phyloP scores from a whole-genome alignment of 2,329 filamentous ascomycete species.

The Hypoxylon sp. region DNA sequence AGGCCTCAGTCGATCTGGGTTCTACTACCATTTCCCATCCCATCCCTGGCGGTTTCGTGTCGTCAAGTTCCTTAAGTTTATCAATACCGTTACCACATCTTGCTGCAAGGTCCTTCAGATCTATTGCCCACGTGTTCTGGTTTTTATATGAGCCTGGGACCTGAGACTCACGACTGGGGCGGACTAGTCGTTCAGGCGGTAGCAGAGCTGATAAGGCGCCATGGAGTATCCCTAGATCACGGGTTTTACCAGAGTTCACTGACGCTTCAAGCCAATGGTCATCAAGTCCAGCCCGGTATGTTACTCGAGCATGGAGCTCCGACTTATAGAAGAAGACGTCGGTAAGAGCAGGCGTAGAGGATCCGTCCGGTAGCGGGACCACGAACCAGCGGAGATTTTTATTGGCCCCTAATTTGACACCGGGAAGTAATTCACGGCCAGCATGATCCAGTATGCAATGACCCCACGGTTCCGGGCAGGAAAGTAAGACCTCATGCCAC shows the following conservation, averaged over 20 bases:
- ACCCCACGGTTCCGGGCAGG: background rate
- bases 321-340: constrained; percentile 5
- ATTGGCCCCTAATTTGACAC: background rate
- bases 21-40: background rate
- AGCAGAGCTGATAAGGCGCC: background rate
- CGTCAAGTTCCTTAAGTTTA: background rate
- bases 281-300: background rate
- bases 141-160: background rate
- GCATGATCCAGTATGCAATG: constrained; percentile 1
- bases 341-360: background rate
- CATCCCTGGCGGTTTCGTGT: background rate
- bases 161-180: background rate
- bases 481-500: constrained; percentile 4
- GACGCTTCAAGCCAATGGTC: background rate
- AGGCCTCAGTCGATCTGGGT: background rate
- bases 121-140: background rate
- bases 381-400: background rate
- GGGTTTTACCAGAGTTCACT: background rate
- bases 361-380: background rate
- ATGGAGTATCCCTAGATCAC: background rate
- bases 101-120: background rate
- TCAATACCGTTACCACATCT: background rate
- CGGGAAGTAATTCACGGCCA: background rate
- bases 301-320: background rate
- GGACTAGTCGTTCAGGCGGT: background rate